Evolutionary conservation across 2,329 filamentous ascomycete genomes (phyloP).

Genomic region (Spiromastix sp.): DNA sequence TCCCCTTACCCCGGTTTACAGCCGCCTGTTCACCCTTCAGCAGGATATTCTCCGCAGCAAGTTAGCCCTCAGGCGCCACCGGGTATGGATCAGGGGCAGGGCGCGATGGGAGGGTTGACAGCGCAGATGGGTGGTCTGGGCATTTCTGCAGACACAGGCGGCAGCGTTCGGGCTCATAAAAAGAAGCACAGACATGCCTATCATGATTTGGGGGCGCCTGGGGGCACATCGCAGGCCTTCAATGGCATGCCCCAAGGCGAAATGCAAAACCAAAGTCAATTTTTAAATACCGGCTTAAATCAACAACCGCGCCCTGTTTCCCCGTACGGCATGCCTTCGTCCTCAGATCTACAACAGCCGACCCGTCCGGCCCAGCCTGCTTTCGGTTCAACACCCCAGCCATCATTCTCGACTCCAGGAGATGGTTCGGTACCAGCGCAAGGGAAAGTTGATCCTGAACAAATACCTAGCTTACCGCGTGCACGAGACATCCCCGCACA

Average conservation of each 20-base stretch:
- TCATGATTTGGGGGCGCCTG: conserved; percentile 68
- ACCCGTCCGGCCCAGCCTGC: conserved; percentile 27
- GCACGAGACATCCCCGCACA: conserved; percentile 74
- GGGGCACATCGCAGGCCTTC: conserved; percentile 57
- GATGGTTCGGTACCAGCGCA: conserved; percentile 53
- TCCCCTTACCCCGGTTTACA: conserved; percentile 4
- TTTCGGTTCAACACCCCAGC: conserved; percentile 24
- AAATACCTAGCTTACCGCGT: conserved; percentile 81
- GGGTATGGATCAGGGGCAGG: conserved; percentile 12
- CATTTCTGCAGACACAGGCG: conserved; percentile 42
- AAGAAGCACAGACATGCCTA: conserved; percentile 95
- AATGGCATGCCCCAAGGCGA: conserved; percentile 55
- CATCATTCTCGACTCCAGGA: conserved; percentile 30
- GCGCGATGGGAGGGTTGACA: conserved; percentile 30
- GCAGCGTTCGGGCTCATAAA: conserved; percentile 43
- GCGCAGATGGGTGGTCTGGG: conserved; percentile 71
- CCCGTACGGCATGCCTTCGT: conserved; percentile 22
- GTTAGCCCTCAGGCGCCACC: neutral
- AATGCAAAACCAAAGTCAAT: conserved; percentile 40
- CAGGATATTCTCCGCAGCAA: conserved; percentile 8
- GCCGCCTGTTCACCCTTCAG: conserved; percentile 15
- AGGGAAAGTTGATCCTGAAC: conserved; percentile 75
- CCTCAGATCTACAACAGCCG: conserved; percentile 21
- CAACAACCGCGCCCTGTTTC: conserved; percentile 22
- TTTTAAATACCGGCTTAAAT: conserved; percentile 46